Evolutionary conservation across 768 basidiomycete genomes (phyloP).

Genomic region (Russula sp.): DNA sequence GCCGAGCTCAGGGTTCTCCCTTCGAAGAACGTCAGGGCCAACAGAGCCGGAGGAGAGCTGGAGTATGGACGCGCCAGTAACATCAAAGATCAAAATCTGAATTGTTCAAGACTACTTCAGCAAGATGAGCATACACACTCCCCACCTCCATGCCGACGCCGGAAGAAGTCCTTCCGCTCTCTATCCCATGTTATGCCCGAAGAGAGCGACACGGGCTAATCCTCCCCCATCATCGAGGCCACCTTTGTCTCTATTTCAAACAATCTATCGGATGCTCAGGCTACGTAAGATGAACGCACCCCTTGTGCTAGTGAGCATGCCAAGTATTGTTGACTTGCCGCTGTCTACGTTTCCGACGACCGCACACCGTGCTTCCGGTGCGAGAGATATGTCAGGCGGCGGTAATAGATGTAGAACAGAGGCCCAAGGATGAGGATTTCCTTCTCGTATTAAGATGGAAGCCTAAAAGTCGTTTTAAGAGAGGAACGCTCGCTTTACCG

Average conservation of each 20-base stretch:
- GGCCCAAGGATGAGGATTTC: constrained; percentile 46
- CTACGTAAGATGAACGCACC: constrained; percentile 40
- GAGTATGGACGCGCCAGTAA: constrained; percentile 70
- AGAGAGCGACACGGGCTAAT: constrained; percentile 78
- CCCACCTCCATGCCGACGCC: constrained; percentile 96
- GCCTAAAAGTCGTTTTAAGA: constrained; percentile 35
- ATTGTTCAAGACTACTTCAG: background rate
- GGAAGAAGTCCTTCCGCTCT: constrained; percentile 90
- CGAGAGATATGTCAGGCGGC: constrained; percentile 64
- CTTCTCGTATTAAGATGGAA: constrained; percentile 48
- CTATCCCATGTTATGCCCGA: constrained; percentile 95
- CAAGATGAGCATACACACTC: background rate
- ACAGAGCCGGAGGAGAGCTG: constrained; percentile 52
- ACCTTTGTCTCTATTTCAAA: constrained; percentile 36
- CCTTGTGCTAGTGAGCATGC: constrained; percentile 73
- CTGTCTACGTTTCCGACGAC: constrained; percentile 95
- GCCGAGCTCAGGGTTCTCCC: constrained; percentile 84
- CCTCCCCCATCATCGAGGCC: constrained; percentile 78
- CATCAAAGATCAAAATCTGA: constrained; percentile 84
- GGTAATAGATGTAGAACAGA: constrained; percentile 67
- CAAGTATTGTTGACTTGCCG: constrained; percentile 94
- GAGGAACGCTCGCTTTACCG: background rate
- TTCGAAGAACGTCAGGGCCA: constrained; percentile 59
- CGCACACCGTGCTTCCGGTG: constrained; percentile 92
- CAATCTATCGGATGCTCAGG: constrained; percentile 23